These are phyloP conservation scores for Phytophthora pseudosyringae DNA, from an alignment of 352 stramenopile species.

Conservation along the genomic window DNA sequence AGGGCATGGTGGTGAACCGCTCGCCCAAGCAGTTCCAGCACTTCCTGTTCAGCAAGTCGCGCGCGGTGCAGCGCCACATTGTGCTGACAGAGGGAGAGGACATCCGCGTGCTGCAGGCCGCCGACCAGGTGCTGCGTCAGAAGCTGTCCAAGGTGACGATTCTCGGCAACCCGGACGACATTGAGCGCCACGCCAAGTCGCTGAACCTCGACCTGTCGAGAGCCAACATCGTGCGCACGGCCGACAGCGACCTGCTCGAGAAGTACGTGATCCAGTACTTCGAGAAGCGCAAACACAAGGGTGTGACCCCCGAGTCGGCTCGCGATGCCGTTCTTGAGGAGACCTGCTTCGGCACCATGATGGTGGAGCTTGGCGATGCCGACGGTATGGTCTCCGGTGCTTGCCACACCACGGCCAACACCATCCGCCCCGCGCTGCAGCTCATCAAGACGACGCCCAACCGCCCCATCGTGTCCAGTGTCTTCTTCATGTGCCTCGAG, in stretches of 20 bases:
- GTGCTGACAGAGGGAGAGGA: slow-evolving; percentile 87
- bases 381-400: slow-evolving; percentile 89
- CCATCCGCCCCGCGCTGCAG: slow-evolving; percentile 88
- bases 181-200: slow-evolving; percentile 71
- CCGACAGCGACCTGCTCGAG: slow-evolving; percentile 53
- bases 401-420: slow-evolving; percentile 88
- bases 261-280: slow-evolving; percentile 70
- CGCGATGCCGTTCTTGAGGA: slow-evolving; percentile 69
- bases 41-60: slow-evolving; percentile 84
- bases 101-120: slow-evolving; percentile 80
- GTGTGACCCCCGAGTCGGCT: slow-evolving; percentile 62
- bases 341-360: slow-evolving; percentile 89
- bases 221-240: slow-evolving; percentile 68
- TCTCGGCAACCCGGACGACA: slow-evolving; percentile 74
- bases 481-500: slow-evolving; percentile 91
- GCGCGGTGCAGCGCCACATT: slow-evolving; percentile 75
- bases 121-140: slow-evolving; percentile 72
- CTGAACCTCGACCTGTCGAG: slow-evolving; percentile 65
- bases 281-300: slow-evolving; percentile 88
- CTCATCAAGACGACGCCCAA: slow-evolving; percentile 85
- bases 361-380: slow-evolving; percentile 80
- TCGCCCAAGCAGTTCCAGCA: slow-evolving; percentile 89
- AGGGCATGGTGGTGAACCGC: slow-evolving; percentile 65
- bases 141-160: slow-evolving; percentile 80
- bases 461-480: slow-evolving; percentile 75